Evolutionary conservation across 768 basidiomycete species (phyloP), one percentile per base, ranked within the genome.

Genomic region (Trametes gibbosa): DNA sequence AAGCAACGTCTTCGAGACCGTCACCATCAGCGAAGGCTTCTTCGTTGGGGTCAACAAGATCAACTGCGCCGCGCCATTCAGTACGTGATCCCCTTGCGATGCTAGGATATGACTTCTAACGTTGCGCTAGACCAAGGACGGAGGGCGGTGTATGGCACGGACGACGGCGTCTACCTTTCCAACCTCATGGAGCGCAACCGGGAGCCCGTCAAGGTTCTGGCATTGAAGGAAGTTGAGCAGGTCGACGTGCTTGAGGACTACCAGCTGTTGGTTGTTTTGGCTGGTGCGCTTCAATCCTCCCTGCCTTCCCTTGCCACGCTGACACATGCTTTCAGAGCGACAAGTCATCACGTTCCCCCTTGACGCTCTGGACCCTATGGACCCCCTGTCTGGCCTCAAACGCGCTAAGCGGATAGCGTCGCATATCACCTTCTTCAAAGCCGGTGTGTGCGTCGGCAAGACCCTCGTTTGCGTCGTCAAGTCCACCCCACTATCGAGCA

Each of bases 381-480:
- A 99, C 68, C 94, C 96, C 0, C 83, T 89, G 73, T 87, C 91
- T 2, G 95, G 95, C 1, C 75, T 97, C 59, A 97, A 94, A 74
- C 86, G 95, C 12, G 95, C 93, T 1, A 97, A 97, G 74, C 84
- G 93, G 57, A 94, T 98, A 68, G 92, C 96, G 0, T 90, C 93
- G 0, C 95, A 98, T 72, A 98, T 95, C 0, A 89, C 93, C 2
- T 98, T 98, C 77, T 98, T 99, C 84, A 98, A 98, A 74, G 89
- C 92, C 9, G 97, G 97, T 0, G 83, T 88, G 43, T 99, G 96
- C 70, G 79, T 98, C 24, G 92, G 91, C 37, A 84, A 87, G 58
- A 91, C 92, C 17, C 82, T 99, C 12, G 94, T 99, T 48, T 98
- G 97, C 69, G 90, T 98, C 46, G 96, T 98, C 69, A 99, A 98